Evolutionary conservation across 31 red algal species (phyloP).

Genomic region (Endocladia muricata): DNA sequence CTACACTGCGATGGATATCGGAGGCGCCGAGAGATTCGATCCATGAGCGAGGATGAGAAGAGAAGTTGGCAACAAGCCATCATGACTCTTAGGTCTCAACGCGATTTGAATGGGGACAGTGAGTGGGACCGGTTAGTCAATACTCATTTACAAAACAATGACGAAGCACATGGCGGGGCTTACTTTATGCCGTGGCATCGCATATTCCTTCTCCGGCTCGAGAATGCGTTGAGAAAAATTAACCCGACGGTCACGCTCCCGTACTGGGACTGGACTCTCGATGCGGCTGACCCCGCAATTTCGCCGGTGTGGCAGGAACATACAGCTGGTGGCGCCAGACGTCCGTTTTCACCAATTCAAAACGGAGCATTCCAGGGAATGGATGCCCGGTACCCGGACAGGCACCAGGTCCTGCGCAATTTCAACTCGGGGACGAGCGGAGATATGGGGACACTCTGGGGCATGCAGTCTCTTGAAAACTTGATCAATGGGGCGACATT

Average conservation of each 20-base stretch:
- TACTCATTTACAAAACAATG: slow-evolving; percentile 27
- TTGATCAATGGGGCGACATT: slow-evolving; percentile 18
- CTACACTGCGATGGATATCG: slow-evolving; percentile 39
- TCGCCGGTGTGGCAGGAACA: slow-evolving; percentile 47
- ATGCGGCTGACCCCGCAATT: slow-evolving; percentile 46
- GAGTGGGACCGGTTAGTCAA: slow-evolving; percentile 46
- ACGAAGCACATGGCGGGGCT: slow-evolving; percentile 50
- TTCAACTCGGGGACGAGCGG: slow-evolving; percentile 47
- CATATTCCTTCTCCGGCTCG: slow-evolving; percentile 45
- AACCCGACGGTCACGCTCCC: slow-evolving; percentile 50
- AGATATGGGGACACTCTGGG: slow-evolving; percentile 48
- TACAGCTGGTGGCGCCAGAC: slow-evolving; percentile 46
- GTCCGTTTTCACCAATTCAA: slow-evolving; percentile 40
- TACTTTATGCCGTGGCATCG: slow-evolving; percentile 76
- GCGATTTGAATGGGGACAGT: slow-evolving; percentile 30
- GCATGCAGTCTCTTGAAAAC: slow-evolving; percentile 6
- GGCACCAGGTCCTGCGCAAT: slow-evolving; percentile 35
- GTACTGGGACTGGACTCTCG: slow-evolving; percentile 68
- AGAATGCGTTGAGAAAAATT: slow-evolving; percentile 53
- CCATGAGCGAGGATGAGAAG: slow-evolving; percentile 36
- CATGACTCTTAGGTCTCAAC: slow-evolving; percentile 8
- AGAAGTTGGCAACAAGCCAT: slow-evolving; percentile 37
- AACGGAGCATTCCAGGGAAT: slow-evolving; percentile 49
- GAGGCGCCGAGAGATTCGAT: slow-evolving; percentile 45
- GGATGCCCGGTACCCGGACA: slow-evolving; percentile 8